phyloP scores from a whole-genome alignment of 305 asterid genomes.

The Solanum chacoense region DNA sequence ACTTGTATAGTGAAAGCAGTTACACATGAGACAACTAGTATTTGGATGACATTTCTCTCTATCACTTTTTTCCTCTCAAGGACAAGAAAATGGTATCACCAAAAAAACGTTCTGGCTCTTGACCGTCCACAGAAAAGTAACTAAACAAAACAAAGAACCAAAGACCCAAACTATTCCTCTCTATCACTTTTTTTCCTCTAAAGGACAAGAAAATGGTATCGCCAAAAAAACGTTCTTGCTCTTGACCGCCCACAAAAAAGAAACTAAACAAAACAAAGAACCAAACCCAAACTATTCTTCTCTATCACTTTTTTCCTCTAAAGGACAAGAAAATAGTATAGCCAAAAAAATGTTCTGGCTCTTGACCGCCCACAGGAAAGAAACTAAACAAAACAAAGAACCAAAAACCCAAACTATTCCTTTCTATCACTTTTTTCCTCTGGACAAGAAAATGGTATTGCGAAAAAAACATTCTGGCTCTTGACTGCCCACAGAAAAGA shows the following conservation, averaged over 20 bases:
- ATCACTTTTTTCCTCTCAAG: background rate
- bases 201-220: background rate
- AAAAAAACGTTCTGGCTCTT: background rate
- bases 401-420: background rate
- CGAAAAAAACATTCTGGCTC: background rate
- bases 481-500: background rate
- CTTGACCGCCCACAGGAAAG: background rate
- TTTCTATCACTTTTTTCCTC: background rate
- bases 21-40: background rate
- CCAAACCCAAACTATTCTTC: too few species aligned
- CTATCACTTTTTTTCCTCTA: background rate
- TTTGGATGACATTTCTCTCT: background rate
- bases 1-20: background rate
- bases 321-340: too few species aligned
- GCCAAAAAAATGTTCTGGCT: background rate
- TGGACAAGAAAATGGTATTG: background rate
- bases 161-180: too few species aligned
- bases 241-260: background rate
- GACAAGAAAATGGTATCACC: background rate
- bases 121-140: background rate
- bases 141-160: too few species aligned
- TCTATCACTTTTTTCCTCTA: background rate
- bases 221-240: background rate
- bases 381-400: background rate
- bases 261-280: background rate